Conservation (phyloP, 495 filamentous ascomycete species). For the Pseudevernia furfuracea region DNA sequence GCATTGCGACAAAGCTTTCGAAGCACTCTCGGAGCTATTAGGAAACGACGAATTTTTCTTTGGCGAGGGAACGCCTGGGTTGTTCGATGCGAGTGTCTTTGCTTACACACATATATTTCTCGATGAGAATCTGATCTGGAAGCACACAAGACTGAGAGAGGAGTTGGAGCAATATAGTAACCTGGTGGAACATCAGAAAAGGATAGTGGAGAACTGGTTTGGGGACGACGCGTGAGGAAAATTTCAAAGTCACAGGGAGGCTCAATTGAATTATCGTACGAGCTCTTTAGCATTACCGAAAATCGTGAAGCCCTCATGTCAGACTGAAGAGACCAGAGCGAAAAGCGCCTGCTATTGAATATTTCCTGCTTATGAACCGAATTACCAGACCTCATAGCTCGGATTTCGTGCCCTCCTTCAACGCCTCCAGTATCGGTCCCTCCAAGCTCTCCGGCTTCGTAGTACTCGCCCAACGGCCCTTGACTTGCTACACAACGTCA, state of each 20-base stretch:
- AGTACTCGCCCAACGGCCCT: slow-evolving; percentile 70
- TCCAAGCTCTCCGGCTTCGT: slow-evolving; percentile 79
- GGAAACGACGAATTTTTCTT: slow-evolving; percentile 62
- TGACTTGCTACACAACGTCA: slow-evolving; percentile 44
- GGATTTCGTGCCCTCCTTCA: slow-evolving; percentile 43
- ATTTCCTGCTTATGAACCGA: background rate
- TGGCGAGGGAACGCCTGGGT: slow-evolving; percentile 49
- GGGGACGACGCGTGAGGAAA: background rate
- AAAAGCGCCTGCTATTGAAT: background rate
- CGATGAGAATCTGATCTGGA: slow-evolving; percentile 53
- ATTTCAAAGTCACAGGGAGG: background rate
- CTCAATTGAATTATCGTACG: background rate
- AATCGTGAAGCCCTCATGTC: background rate
- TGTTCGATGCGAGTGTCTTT: slow-evolving; percentile 86
- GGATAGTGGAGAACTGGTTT: slow-evolving; percentile 32
- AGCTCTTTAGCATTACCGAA: background rate
- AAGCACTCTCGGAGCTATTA: slow-evolving; percentile 64
- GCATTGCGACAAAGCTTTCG: slow-evolving; percentile 63
- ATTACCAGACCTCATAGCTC: slow-evolving; percentile 11
- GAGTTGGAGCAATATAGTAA: slow-evolving; percentile 37
- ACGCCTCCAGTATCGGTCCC: slow-evolving; percentile 63
- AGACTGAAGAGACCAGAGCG: background rate
- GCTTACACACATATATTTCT: slow-evolving; percentile 82
- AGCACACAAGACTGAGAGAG: slow-evolving; percentile 37
- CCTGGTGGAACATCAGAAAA: slow-evolving; percentile 48